These are phyloP conservation scores for Arthrobotrys conoides DNA, from an alignment of 2,329 filamentous ascomycete species.

Conservation along the genomic window DNA sequence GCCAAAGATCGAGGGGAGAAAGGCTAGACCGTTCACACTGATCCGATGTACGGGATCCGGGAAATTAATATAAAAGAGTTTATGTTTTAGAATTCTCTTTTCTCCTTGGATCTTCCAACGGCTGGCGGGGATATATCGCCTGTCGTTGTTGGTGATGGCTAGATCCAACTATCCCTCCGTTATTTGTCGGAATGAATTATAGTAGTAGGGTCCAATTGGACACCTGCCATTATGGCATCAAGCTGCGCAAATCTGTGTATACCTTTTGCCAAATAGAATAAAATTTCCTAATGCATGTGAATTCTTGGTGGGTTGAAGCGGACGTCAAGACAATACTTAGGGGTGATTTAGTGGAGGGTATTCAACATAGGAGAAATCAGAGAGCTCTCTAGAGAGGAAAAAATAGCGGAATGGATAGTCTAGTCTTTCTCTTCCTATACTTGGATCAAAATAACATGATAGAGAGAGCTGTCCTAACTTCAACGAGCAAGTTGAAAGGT, in stretches of 20 bases:
- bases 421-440: background rate
- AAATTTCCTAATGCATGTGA: background rate
- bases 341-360: background rate
- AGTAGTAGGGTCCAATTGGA: conserved; percentile 7
- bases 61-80: conserved; percentile 23
- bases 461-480: background rate
- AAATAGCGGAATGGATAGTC: background rate
- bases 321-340: conserved; percentile 13
- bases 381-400: too few species aligned
- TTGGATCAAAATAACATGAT: conserved; percentile 11
- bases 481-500: conserved; percentile 49
- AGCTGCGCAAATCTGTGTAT: conserved; percentile 20
- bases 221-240: conserved; percentile 37
- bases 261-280: conserved; percentile 1
- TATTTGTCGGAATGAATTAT: conserved; percentile 30
- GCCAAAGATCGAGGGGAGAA: conserved; percentile 1
- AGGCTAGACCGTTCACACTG: background rate
- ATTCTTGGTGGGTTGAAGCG: conserved; percentile 27
- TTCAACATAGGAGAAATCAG: background rate
- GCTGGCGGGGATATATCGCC: conserved; percentile 47
- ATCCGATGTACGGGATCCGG: conserved; percentile 17
- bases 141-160: conserved; percentile 37
- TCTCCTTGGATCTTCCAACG: conserved; percentile 11
- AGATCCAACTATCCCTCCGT: conserved; percentile 6
- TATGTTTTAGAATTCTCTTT: conserved; percentile 7